Percentiles rank a stretch among this genome's conserved stretches.
These are phyloP conservation scores for Paecilomyces sp. DNA, from an alignment of 2,329 filamentous ascomycete genomes.

Conservation along the genomic window DNA sequence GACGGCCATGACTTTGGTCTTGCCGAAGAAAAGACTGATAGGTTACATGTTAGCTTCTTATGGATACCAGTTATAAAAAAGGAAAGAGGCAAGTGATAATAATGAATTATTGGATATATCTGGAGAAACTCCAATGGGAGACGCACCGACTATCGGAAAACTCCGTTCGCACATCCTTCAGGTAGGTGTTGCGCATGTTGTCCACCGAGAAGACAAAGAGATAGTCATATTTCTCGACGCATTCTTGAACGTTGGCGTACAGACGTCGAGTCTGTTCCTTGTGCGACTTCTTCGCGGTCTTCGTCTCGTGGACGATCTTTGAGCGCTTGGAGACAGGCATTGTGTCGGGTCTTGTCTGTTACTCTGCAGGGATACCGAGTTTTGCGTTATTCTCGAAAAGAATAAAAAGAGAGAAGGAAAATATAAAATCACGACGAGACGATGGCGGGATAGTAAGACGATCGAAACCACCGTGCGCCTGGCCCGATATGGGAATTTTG, in stretches of 20 bases:
- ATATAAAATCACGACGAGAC: background rate
- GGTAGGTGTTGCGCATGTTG: slow-evolving; percentile 96
- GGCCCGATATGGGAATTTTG: slow-evolving; percentile 12
- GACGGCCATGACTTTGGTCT: slow-evolving; percentile 98
- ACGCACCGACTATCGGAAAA: slow-evolving; percentile 71
- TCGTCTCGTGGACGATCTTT: slow-evolving; percentile 80
- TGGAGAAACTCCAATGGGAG: background rate
- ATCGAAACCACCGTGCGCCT: background rate
- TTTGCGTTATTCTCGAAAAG: background rate
- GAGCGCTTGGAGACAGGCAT: slow-evolving; percentile 98
- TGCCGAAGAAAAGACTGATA: slow-evolving; percentile 87
- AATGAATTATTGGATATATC: background rate
- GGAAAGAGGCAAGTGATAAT: slow-evolving; percentile 20
- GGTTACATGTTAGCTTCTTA: background rate
- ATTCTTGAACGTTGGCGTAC: slow-evolving; percentile 80
- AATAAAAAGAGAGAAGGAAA: background rate
- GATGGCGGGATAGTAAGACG: background rate
- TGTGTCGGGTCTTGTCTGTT: slow-evolving; percentile 16
- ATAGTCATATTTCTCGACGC: slow-evolving; percentile 76
- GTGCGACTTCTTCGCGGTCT: slow-evolving; percentile 85
- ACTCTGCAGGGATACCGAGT: background rate
- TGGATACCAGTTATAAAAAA: background rate
- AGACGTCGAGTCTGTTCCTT: slow-evolving; percentile 83
- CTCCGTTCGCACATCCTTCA: slow-evolving; percentile 83
- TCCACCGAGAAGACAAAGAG: slow-evolving; percentile 91